Base-by-base conservation (phyloP, 2,329 filamentous ascomycete species). In the Aspergillus ruber region DNA sequence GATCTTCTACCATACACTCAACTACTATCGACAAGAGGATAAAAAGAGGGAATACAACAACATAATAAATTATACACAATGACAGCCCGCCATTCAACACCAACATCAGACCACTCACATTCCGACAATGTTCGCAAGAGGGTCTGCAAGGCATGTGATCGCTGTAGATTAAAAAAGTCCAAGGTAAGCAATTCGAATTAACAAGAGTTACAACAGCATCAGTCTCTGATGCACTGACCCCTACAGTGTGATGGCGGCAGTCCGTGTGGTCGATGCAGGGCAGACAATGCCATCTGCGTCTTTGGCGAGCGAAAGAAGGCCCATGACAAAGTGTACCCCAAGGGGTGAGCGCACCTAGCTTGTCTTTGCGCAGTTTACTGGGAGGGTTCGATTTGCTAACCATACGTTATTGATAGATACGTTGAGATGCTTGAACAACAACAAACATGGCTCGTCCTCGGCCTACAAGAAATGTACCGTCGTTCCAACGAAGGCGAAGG, bases 361-460 rank as follows among this genome's bases (percentile, higher is more conserved):
- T 18, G 15, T n/a, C 13, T 43, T 20, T 18, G 13, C 29, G 4
- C 15, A 17, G 7, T 42, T 42, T 21, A 20, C 21, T 5, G 8
- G 21, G 9, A 25, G 25, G 10, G 13, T 42, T n/a, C 27, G 3
- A 5, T 36, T 12, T 39, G 17, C 32, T 25, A 25, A 17, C 21
- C 25, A 12, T 29, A 10, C 20, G 13, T 23, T 46, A 18, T 21
- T 15, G 7, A 38, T 17, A 82, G 79, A 54, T 82, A 82, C 52
- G 80, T 84, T 25, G 81, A 84, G 63, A 82, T 83, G 79, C 74
- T 84, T 43, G 81, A 84, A 59, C 80, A 82, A 58, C 81, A 84
- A 69, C 81, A 84, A 63, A 64, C 70, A 17, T 81, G 82, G 67
- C 71, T 84, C 4, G 80, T 84, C 25, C 69, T 77, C 46, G 81